Evolutionary conservation across 768 basidiomycete genomes (phyloP).

Genomic region (Boletus patriciae): DNA sequence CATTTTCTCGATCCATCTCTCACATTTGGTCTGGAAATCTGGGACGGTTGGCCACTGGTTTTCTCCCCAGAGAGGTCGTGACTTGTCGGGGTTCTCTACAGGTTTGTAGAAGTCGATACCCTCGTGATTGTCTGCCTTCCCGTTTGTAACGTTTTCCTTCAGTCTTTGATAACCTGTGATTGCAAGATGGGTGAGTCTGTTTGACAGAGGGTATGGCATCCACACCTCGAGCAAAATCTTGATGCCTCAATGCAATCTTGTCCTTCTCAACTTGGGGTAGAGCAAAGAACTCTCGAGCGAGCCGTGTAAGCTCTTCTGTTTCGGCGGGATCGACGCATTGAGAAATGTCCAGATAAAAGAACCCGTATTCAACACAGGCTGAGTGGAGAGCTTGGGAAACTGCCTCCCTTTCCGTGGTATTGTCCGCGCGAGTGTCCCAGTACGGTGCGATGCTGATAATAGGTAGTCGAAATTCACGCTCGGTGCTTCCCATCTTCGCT

Average conservation of each 20-base stretch:
- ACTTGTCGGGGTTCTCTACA: constrained; percentile 66
- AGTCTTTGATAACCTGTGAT: constrained; percentile 72
- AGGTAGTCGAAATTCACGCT: constrained; percentile 46
- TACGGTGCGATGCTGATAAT: constrained; percentile 75
- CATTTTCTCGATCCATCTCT: constrained; percentile 85
- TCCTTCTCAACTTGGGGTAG: constrained; percentile 79
- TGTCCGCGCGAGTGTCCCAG: constrained; percentile 37
- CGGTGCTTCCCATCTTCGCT: constrained; percentile 13
- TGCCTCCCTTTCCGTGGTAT: constrained; percentile 41
- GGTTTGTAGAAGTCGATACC: constrained; percentile 81
- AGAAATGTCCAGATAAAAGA: constrained; percentile 84
- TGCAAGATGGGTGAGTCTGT: background rate
- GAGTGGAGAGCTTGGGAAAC: constrained; percentile 60
- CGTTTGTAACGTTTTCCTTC: constrained; percentile 84
- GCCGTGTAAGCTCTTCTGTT: constrained; percentile 59
- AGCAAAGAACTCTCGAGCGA: constrained; percentile 73
- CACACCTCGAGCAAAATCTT: constrained; percentile 78
- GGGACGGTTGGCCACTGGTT: constrained; percentile 80
- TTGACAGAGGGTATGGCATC: background rate
- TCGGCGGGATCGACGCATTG: constrained; percentile 56
- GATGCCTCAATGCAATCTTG: constrained; percentile 58
- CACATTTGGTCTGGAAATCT: constrained; percentile 62
- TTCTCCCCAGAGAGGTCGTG: constrained; percentile 73
- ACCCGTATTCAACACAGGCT: constrained; percentile 78
- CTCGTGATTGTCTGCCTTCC: constrained; percentile 83